Evolutionary conservation across 192 early-diverging fungal genomes (phyloP).

Genomic region (Entrophospora sp.): DNA sequence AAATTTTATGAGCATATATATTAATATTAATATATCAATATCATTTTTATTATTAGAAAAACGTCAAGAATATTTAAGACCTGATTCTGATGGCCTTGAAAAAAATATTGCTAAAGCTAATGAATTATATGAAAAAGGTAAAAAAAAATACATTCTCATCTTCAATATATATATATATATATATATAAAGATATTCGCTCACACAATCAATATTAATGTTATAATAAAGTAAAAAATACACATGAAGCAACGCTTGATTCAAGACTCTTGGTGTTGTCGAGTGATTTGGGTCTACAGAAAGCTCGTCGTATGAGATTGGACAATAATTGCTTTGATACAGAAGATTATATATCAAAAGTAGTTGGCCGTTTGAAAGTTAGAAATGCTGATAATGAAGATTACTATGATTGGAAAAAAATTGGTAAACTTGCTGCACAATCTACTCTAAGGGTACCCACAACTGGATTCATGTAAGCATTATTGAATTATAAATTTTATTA

Average conservation of each 20-base stretch:
- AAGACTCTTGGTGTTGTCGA: slow-evolving; percentile 62
- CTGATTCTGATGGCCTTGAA: slow-evolving; percentile 27
- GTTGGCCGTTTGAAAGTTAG: slow-evolving; percentile 40
- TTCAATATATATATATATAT: background rate
- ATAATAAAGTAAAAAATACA: slow-evolving; percentile 55
- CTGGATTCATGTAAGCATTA: slow-evolving; percentile 66
- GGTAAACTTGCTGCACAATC: slow-evolving; percentile 45
- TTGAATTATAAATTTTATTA: too few species aligned
- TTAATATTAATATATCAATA: background rate
- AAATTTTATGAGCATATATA: background rate
- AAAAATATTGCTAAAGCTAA: slow-evolving; percentile 32
- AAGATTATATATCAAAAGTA: slow-evolving; percentile 66
- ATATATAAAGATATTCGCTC: background rate
- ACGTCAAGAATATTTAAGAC: slow-evolving; percentile 29
- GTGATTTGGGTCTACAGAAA: slow-evolving; percentile 68
- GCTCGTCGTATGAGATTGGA: slow-evolving; percentile 70
- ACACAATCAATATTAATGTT: background rate
- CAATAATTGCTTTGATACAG: slow-evolving; percentile 62
- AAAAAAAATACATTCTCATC: background rate
- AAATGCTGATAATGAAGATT: slow-evolving; percentile 39
- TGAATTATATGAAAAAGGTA: slow-evolving; percentile 29
- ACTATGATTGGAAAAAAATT: slow-evolving; percentile 52
- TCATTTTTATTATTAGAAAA: slow-evolving; percentile 24
- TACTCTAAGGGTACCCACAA: slow-evolving; percentile 50
- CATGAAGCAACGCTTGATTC: slow-evolving; percentile 88